Evolutionary conservation across 441 rosid genomes (phyloP).

Genomic region (Adansonia gregorii): DNA sequence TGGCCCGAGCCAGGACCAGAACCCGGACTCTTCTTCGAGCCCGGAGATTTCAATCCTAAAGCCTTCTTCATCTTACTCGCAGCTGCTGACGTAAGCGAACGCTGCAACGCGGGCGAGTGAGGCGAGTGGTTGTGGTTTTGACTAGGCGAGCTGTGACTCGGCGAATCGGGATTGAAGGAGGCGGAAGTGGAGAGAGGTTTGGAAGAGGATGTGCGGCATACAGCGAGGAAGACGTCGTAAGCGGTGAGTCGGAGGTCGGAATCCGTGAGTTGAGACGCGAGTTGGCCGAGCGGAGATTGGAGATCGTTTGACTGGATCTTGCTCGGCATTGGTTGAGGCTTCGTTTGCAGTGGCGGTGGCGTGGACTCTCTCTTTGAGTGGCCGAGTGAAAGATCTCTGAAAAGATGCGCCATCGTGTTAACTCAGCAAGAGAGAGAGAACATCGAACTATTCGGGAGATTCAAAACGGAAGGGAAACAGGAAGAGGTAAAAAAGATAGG

Average conservation of each 20-base stretch:
- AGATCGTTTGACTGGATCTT: slow-evolving; percentile 48
- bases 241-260: slow-evolving; percentile 80
- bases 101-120: slow-evolving; percentile 33
- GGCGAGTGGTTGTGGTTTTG: slow-evolving; percentile 36
- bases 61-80: slow-evolving; percentile 97
- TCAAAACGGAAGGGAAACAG: not conserved
- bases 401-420: slow-evolving; percentile 74
- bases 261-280: slow-evolving; percentile 64
- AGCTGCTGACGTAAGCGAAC: slow-evolving; percentile 78
- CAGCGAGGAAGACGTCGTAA: slow-evolving; percentile 79
- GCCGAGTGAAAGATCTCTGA: slow-evolving; percentile 40
- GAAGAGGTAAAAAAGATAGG: not conserved
- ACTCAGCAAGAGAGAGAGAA: not conserved
- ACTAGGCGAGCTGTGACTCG: slow-evolving; percentile 34
- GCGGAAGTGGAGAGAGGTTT: slow-evolving; percentile 61
- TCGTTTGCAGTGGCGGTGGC: slow-evolving; percentile 36
- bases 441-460: not conserved
- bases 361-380: slow-evolving; percentile 78
- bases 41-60: slow-evolving; percentile 79
- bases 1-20: slow-evolving; percentile 61
- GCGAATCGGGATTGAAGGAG: slow-evolving; percentile 44
- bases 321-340: slow-evolving; percentile 38
- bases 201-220: slow-evolving; percentile 76
- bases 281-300: slow-evolving; percentile 78
- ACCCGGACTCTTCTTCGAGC: slow-evolving; percentile 64